phyloP scores from a whole-genome alignment of 176 grass and related monocot species.

The Musa troglodytarum region DNA sequence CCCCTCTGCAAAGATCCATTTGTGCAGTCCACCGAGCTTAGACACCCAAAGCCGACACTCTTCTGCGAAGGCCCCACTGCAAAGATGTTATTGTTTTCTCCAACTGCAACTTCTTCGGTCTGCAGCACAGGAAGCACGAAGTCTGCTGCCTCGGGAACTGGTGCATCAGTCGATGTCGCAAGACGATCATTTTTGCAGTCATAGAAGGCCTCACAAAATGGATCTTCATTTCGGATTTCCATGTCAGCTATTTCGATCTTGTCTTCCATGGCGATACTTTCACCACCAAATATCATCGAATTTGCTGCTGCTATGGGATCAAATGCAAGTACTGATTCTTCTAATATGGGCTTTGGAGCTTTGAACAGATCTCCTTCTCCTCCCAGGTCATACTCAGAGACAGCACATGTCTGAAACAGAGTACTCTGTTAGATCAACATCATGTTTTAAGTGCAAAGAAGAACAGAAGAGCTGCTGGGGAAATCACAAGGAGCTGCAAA shows the following conservation, averaged over 20 bases:
- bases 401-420: slow-evolving; percentile 36
- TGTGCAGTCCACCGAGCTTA: slow-evolving; percentile 35
- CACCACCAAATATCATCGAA: slow-evolving; percentile 51
- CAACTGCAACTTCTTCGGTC: slow-evolving; percentile 13
- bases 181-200: slow-evolving; percentile 80
- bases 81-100: slow-evolving; percentile 46
- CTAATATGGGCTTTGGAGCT: slow-evolving; percentile 64
- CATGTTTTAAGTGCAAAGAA: too few relatives aligned
- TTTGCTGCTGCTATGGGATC: slow-evolving; percentile 51
- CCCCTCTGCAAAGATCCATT: slow-evolving; percentile 19
- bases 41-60: slow-evolving; percentile 69
- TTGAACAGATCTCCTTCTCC: slow-evolving; percentile 80
- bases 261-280: slow-evolving; percentile 32
- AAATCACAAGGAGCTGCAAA: too few relatives aligned
- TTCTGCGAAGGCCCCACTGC: slow-evolving; percentile 61
- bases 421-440: slow-evolving; percentile 26
- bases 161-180: slow-evolving; percentile 21
- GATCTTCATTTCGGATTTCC: slow-evolving; percentile 37
- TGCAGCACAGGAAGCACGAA: slow-evolving; percentile 62
- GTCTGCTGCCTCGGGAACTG: slow-evolving; percentile 16
- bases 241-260: slow-evolving; percentile 29
- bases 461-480: too few relatives aligned
- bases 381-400: slow-evolving; percentile 77
- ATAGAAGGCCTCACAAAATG: slow-evolving; percentile 57
- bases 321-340: slow-evolving; percentile 40